Base-by-base conservation (phyloP, 805 yeast species). In the Cyberlindnera sargentensis region DNA sequence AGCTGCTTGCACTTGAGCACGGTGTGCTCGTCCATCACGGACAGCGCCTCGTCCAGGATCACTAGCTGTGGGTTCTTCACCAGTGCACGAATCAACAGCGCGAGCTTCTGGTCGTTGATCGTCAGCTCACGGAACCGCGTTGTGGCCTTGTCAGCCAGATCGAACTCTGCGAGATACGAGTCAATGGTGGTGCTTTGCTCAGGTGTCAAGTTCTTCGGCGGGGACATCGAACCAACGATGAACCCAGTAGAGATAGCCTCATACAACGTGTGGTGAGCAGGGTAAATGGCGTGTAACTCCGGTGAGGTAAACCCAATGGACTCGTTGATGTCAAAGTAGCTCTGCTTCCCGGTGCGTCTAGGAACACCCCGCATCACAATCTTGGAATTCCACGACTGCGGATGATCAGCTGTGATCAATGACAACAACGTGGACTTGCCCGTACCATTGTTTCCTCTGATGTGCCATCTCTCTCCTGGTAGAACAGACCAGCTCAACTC, bases 361-460 rank as follows among this genome's bases (percentile, higher is more conserved):
- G 80, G 75, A 30, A 72, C 71, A 0, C 89, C 88, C 51, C 83
- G 72, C 37, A 88, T 67, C 6, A 67, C 63, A 24, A 93, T 72
- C 24, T 73, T 76, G 5, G 78, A 72, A 51, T 78, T 82, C 98
- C 98, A 91, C 2, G 96, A 82, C 63, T 91, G 96, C 1, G 99
- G 99, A 60, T 91, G 99, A 55, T 91, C 99, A 4, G 95, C 89
- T 0, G 96, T 89, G 28, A 91, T 70, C 37, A 93, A 61, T 2
- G 97, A 78, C 11, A 93, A 63, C 25, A 91, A 64, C 0, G 99
- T 93, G 2, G 96, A 85, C 61, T 91, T 91, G 0, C 99, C 99
- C 0, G 95, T 75, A 1, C 99, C 99, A 52, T 93, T 91, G 45
- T 79, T 76, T 3, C 99, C 99, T 44, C 83, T 68, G 29, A 91